Evolutionary conservation across 2,329 filamentous ascomycete species (phyloP).

Genomic region (Aspergillus fructus): DNA sequence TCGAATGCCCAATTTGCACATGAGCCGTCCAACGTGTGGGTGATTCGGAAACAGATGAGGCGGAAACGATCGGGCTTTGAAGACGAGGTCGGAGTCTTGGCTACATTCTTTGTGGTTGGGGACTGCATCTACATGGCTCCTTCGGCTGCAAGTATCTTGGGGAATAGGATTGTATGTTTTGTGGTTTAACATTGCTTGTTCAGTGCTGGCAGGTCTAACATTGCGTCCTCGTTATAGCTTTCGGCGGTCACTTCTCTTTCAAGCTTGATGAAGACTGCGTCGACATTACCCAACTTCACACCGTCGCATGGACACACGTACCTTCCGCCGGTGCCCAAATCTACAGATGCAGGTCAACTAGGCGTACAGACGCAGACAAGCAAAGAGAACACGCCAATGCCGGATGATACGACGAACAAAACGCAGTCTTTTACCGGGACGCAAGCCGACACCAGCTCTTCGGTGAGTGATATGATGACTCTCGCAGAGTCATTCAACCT

Average conservation of each 20-base stretch:
- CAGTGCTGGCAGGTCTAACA: background rate
- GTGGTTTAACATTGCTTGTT: slow-evolving; percentile 1
- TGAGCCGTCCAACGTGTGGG: slow-evolving; percentile 55
- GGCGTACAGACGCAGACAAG: slow-evolving; percentile 43
- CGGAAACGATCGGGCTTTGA: slow-evolving; percentile 43
- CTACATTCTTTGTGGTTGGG: slow-evolving; percentile 62
- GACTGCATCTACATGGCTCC: slow-evolving; percentile 63
- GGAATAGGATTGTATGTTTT: slow-evolving; percentile 51
- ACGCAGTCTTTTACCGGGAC: slow-evolving; percentile 23
- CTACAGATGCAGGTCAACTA: slow-evolving; percentile 33
- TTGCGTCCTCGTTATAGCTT: slow-evolving; percentile 41
- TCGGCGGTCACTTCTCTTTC: slow-evolving; percentile 57
- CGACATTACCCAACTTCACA: slow-evolving; percentile 56
- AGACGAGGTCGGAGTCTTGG: slow-evolving; percentile 54
- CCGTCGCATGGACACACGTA: slow-evolving; percentile 62
- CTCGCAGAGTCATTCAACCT: slow-evolving; percentile 51
- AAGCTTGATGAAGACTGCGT: slow-evolving; percentile 55
- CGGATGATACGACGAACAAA: slow-evolving; percentile 35
- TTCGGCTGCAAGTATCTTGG: slow-evolving; percentile 58
- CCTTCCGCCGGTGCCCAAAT: slow-evolving; percentile 49
- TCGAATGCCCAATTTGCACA: slow-evolving; percentile 41
- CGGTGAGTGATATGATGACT: slow-evolving; percentile 39
- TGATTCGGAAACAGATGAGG: slow-evolving; percentile 60
- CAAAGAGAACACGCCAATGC: slow-evolving; percentile 50
- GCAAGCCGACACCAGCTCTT: slow-evolving; percentile 21